Base-by-base conservation (phyloP, 306 rosid genomes). In the Rosa multiflora region DNA sequence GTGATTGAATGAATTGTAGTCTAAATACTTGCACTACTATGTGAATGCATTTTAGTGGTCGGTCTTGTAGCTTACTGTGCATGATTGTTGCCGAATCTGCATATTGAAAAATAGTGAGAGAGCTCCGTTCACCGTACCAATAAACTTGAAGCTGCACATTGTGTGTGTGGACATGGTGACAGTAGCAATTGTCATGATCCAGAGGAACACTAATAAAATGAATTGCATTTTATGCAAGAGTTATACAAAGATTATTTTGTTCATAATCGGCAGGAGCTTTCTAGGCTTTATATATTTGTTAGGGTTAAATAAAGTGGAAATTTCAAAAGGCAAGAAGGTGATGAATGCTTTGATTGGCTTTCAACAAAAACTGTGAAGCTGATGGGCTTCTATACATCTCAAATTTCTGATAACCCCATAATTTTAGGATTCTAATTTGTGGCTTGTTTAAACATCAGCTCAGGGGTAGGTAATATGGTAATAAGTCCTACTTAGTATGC, bases 161-260 rank as follows among this genome's bases (percentile, higher is more conserved):
- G 10, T 10, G 42, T n/a, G n/a, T 32, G 10, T 49, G 37, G 35
- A 32, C 58, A 53, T 53, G 61, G n/a, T 7, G 18, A 0, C 10
- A 53, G 61, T 61, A 26, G 67, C 66, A 59, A 11, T 62, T 62
- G 64, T 58, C 67, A 62, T 62, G 10, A 62, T 62, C 40, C 42
- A 62, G 42, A 32, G 42, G 8, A 61, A 62, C 42, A 26, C 67
- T 23, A 61, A 21, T 29, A 53, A 0, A 9, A 21, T 21, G n/a
- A n/a, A n/a, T n/a, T n/a, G 32, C 32, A n/a, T 56, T 21, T 9
- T 58, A n/a, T 21, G 18, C 18, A 18, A 55, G 26, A 18, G 9
- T 6, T 55, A 55, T 44, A 5, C 6, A 5, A 55, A 6, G 61
- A 55, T 55, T 32, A 32, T 32, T 23, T 59, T 11, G 40, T 62